Evolutionary conservation across 129 eudicot species (phyloP), one percentile per base, ranked within the genome.

Genomic region (Heracleum sosnowskyi): DNA sequence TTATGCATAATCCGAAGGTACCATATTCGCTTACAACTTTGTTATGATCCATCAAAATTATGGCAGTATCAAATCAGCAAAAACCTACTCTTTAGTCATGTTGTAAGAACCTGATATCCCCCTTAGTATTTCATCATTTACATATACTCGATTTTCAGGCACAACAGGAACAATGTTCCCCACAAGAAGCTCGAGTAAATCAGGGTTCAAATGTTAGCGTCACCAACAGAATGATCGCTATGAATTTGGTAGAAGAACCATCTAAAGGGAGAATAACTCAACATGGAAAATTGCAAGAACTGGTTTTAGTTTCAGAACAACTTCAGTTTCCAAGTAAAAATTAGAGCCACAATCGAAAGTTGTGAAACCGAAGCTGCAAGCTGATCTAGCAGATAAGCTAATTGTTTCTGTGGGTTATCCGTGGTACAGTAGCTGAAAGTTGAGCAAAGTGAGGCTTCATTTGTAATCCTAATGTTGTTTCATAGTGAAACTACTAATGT

Each of bases 131-230:
- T 28, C 2, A 7, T 29, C 40, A 16, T 10, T n/a, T 10, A 60
- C 11, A 1, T n/a, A 60, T 34, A 60, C 68, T 60, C 68, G 17
- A 60, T 60, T 60, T 26, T 15, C 68, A 60, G 34, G 68, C 33
- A 26, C 68, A 60, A 26, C 33, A 60, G 10, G 39, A 66, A 13
- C 10, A 66, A 31, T 66, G 83, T 83, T 70, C 84, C 55, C 78
- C 83, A 24, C 22, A 60, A 46, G 89, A 87, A 85, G 79, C 93
- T 37, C 81, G 85, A 13, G 90, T 91, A 68, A 97, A 86, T 69
- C 90, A 88, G 60, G 90, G 89, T 55, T 92, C 97, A 4, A 89
- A 83, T 73, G 82, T 88, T 12, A 89, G 88, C 75, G 82, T 88
- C 20, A 78, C 92, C 35, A 83, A 91, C 62, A 91, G 97, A 57